phyloP scores from a whole-genome alignment of 805 yeast species.

The Ascoidea tarda region DNA sequence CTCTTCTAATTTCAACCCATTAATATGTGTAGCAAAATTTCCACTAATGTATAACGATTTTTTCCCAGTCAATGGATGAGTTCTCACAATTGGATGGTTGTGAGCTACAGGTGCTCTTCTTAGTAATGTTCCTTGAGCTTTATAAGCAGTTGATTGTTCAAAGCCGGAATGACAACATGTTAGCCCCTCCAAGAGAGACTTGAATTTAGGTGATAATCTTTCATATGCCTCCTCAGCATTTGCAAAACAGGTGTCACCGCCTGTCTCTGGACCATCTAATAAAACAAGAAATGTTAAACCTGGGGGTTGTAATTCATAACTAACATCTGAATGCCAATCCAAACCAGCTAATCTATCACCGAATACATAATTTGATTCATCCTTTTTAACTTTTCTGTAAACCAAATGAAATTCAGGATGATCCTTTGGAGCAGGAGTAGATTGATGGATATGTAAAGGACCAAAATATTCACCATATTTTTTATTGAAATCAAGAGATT shows the following conservation, averaged over 20 bases:
- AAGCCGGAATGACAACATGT: slow-evolving; percentile 58
- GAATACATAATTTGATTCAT: slow-evolving; percentile 16
- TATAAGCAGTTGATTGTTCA: slow-evolving; percentile 52
- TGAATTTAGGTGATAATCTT: slow-evolving; percentile 52
- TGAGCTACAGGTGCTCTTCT: slow-evolving; percentile 48
- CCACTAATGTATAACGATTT: slow-evolving; percentile 45
- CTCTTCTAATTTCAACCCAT: slow-evolving; percentile 64
- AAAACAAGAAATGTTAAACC: slow-evolving; percentile 55
- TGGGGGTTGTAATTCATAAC: slow-evolving; percentile 64
- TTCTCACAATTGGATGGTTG: slow-evolving; percentile 58
- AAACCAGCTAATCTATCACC: slow-evolving; percentile 14
- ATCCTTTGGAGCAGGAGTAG: slow-evolving; percentile 55
- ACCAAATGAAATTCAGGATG: slow-evolving; percentile 50
- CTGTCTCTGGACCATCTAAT: slow-evolving; percentile 44
- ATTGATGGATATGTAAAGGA: slow-evolving; percentile 58
- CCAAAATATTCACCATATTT: slow-evolving; percentile 56
- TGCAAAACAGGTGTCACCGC: slow-evolving; percentile 75
- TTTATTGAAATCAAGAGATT: slow-evolving; percentile 31
- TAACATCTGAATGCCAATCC: slow-evolving; percentile 61
- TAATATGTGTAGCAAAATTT: slow-evolving; percentile 49
- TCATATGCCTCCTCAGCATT: slow-evolving; percentile 59
- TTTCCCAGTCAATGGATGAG: slow-evolving; percentile 57
- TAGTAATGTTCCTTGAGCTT: slow-evolving; percentile 36
- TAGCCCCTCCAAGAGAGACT: slow-evolving; percentile 42
- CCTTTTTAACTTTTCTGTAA: slow-evolving; percentile 29